Evolutionary conservation across 768 basidiomycete species (phyloP).

Genomic region (Melanogaster broomeanus): DNA sequence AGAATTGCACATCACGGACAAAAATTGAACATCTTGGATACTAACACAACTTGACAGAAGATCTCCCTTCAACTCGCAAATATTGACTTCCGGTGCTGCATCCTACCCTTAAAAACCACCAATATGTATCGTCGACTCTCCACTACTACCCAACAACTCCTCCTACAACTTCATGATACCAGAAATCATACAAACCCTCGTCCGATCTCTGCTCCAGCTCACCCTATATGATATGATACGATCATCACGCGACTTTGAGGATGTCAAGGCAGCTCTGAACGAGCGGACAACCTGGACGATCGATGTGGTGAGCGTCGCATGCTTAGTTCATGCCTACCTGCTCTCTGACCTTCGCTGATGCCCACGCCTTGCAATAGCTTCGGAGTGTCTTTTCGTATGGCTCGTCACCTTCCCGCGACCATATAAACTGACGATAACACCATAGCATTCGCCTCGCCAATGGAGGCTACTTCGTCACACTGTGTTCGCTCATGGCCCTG

Average conservation of each 20-base stretch:
- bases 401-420: background rate
- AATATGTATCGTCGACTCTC: too few species aligned
- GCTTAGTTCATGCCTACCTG: background rate
- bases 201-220: slow-evolving; percentile 1
- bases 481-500: too few species aligned
- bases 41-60: too few species aligned
- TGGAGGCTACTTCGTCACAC: too few species aligned
- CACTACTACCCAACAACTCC: too few species aligned
- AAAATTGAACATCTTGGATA: too few species aligned
- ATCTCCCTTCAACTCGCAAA: too few species aligned
- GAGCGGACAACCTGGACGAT: slow-evolving; percentile 20
- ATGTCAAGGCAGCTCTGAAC: slow-evolving; percentile 16
- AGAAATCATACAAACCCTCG: background rate
- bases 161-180: slow-evolving; percentile 8
- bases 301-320: slow-evolving; percentile 15
- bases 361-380: too few species aligned
- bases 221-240: slow-evolving; percentile 18
- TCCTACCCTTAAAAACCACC: too few species aligned
- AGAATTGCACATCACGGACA: too few species aligned
- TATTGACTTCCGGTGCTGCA: too few species aligned
- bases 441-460: slow-evolving; percentile 15
- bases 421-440: background rate
- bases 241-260: slow-evolving; percentile 21
- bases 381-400: slow-evolving; percentile 3
- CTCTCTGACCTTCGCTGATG: slow-evolving; percentile 1